Conservation (phyloP, 2,329 filamentous ascomycete species). For the Sporothrix pallida region DNA sequence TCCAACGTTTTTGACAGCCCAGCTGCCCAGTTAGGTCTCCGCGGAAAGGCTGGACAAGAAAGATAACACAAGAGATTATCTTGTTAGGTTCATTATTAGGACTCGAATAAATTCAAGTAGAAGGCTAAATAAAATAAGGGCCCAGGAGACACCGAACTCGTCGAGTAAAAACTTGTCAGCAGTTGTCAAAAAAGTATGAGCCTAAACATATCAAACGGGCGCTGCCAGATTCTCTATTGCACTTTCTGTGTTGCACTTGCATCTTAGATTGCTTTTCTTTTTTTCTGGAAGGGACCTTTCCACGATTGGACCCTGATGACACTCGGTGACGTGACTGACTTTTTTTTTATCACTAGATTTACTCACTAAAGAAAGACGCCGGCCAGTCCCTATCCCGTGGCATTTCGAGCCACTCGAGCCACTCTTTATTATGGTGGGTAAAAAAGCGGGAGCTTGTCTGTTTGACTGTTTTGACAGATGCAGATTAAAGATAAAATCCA, state of each 20-base stretch:
- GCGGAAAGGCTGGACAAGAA: background rate
- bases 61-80: background rate
- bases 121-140: too few species aligned
- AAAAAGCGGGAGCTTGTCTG: constrained; percentile 3
- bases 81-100: too few species aligned
- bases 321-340: background rate
- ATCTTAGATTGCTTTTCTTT: too few species aligned
- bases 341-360: background rate
- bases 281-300: background rate
- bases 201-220: too few species aligned
- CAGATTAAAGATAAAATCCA: background rate
- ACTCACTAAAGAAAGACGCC: background rate
- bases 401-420: background rate
- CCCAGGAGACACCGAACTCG: too few species aligned
- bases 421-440: background rate
- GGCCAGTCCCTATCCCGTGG: background rate
- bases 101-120: too few species aligned
- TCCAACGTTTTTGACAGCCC: background rate
- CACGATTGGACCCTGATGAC: background rate
- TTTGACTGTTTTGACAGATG: constrained; percentile 8
- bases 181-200: too few species aligned
- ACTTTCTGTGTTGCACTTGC: too few species aligned
- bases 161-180: too few species aligned
- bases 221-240: too few species aligned
- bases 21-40: background rate